Evolutionary conservation across 2,329 filamentous ascomycete species (phyloP), one percentile per base, ranked within the genome.

Genomic region (Diaporthe destruens): DNA sequence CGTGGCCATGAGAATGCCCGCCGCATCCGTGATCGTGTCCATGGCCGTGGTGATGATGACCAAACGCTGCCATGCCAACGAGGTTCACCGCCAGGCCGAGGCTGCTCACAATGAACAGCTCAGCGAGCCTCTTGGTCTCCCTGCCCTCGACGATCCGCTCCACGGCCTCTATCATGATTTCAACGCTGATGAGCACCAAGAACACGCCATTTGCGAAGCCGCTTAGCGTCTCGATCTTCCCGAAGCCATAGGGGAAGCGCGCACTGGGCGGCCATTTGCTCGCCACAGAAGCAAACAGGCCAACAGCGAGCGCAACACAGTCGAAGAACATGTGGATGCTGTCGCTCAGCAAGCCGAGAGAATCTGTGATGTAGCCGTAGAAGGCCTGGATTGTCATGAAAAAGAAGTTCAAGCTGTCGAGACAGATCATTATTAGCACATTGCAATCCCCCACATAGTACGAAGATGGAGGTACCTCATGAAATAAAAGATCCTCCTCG

Each of bases 281-380:
- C 86, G 98, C 94, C 7, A 99, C 95, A 1, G 96, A 93, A 36
- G 96, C 96, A 77, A 96, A 92, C 12, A 99, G 86, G 14, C 96
- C 96, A 47, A 99, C 95, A 1, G 94, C 90, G 36, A 99, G 88
- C 25, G 96, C 96, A 47, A 98, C 91, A 77, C 96, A 99, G 82
- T 99, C 96, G 78, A 99, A 98, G 79, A 99, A 96, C 96, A 99
- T 99, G 83, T 99, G 96, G 75, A 99, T 96, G 78, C 95, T 98
- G 82, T 99, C 96, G 76, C 95, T 98, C 23, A 99, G 89, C n/a
- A 99, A 87, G 3, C 96, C 96, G 6, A 99, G 85, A 0, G 96
- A 99, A 76, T 97, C 95, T 4, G 95, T 98, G 14, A 96, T 84
- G 78, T 96, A 97, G 63, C 96, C 96, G 79, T 99, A 99, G 74